Conservation (phyloP, 306 rosid species). For the Lagenaria siceraria region DNA sequence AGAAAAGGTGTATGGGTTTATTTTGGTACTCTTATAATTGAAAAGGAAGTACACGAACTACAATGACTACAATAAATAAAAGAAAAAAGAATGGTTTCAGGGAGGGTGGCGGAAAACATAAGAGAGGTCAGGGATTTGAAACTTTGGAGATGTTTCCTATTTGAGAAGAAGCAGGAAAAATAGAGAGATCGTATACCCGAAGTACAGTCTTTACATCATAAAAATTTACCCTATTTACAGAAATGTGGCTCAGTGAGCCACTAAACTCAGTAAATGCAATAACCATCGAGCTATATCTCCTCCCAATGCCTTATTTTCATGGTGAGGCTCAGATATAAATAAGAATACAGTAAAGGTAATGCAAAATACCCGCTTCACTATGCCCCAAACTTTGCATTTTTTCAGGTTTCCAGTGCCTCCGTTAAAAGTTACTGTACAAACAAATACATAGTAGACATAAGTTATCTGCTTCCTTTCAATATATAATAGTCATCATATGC, state of each 20-base stretch:
- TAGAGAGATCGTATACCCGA: not conserved
- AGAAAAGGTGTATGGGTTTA: not conserved
- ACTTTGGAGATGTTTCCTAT: not conserved
- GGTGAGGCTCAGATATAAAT: conserved; percentile 10
- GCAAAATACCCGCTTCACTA: conserved; percentile 9
- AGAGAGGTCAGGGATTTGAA: not conserved
- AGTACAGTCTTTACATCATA: not conserved
- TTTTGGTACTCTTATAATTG: not conserved
- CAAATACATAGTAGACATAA: not conserved
- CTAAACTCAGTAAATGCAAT: conserved; percentile 2
- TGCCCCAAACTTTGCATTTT: conserved; percentile 7
- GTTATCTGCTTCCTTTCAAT: not conserved
- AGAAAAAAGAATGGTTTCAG: not conserved
- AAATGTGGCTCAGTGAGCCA: conserved; percentile 7
- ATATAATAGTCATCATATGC: not conserved
- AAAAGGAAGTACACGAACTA: not conserved
- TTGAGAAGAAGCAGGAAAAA: not conserved
- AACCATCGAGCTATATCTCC: conserved; percentile 4
- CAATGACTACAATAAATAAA: not conserved
- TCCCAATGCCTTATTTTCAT: conserved; percentile 10
- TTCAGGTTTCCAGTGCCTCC: conserved; percentile 7
- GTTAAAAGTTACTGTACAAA: conserved; percentile 9
- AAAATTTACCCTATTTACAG: conserved; percentile 12
- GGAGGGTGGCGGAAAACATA: not conserved
- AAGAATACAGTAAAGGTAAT: conserved; percentile 8